A percentile compares a stretch with the other conserved stretches of the same genome.
Evolutionary conservation across 179 eudicot species (phyloP).

Genomic region (Silene vulgaris): DNA sequence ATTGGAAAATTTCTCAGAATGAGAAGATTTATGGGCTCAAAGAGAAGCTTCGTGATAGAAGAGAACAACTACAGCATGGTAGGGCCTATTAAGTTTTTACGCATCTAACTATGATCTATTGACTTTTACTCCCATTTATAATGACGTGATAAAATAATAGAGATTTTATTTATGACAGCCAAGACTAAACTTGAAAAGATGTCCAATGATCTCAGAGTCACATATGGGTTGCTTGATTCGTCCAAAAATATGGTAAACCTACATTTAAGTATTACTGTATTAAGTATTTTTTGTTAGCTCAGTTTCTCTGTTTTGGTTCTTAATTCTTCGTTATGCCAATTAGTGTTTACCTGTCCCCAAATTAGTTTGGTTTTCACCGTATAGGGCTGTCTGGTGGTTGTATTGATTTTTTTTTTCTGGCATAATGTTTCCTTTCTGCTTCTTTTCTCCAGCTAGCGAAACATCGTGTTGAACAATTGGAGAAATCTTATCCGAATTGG

Average conservation of each 20-base stretch:
- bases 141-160: neutral
- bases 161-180: constrained; percentile 39
- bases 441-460: constrained; percentile 63
- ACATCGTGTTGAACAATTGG: constrained; percentile 72
- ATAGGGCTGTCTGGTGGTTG: neutral
- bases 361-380: neutral
- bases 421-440: neutral
- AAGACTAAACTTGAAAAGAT: constrained; percentile 64
- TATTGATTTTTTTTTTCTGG: neutral
- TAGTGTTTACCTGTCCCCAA: neutral
- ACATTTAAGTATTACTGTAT: neutral
- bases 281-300: neutral
- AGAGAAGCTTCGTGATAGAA: constrained; percentile 58
- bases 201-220: constrained; percentile 56
- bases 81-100: constrained; percentile 16
- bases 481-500: constrained; percentile 84
- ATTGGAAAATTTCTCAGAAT: constrained; percentile 72
- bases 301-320: neutral
- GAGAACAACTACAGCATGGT: constrained; percentile 64
- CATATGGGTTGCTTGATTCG: constrained; percentile 62
- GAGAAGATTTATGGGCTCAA: constrained; percentile 66
- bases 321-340: neutral
- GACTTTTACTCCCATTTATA: neutral
- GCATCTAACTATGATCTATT: constrained; percentile 12
- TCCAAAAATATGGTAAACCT: constrained; percentile 54